Evolutionary conservation across 2,329 filamentous ascomycete species (phyloP).

Genomic region (Diplodia mutila): DNA sequence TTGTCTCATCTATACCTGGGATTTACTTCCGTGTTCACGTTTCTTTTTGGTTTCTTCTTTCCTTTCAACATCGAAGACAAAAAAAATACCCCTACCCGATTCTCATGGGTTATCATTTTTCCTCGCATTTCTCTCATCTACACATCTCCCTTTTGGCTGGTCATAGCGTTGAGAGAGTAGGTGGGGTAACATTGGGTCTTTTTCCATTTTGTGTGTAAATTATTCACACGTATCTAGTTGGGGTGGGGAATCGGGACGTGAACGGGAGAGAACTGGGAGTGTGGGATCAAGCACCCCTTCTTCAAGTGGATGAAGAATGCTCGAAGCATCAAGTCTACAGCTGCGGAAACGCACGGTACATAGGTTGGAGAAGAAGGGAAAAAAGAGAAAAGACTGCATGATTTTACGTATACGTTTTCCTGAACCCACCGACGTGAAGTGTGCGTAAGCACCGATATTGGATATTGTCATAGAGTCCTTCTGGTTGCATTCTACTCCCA

Average conservation of each 20-base stretch:
- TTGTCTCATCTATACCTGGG: neutral
- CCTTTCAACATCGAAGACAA: slow-evolving; percentile 4
- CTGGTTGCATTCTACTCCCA: neutral
- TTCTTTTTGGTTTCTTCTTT: neutral
- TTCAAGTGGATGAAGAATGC: neutral
- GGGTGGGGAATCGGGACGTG: neutral
- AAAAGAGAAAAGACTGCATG: neutral
- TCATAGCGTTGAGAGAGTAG: neutral
- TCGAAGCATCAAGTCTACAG: neutral
- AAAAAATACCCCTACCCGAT: slow-evolving; percentile 7
- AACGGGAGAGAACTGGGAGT: neutral
- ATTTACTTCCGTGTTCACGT: neutral
- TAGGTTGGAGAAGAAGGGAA: neutral
- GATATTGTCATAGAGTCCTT: neutral
- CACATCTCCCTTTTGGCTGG: neutral
- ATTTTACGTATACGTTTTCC: neutral
- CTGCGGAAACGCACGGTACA: neutral
- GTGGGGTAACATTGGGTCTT: neutral
- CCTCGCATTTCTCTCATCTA: neutral
- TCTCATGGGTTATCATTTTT: neutral
- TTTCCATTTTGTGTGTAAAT: neutral
- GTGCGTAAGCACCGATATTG: neutral
- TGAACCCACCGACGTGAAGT: neutral
- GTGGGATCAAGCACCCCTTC: neutral
- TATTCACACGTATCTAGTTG: neutral